phyloP scores from a whole-genome alignment of 345 rosid genomes.

The Noccaea bulbosa region DNA sequence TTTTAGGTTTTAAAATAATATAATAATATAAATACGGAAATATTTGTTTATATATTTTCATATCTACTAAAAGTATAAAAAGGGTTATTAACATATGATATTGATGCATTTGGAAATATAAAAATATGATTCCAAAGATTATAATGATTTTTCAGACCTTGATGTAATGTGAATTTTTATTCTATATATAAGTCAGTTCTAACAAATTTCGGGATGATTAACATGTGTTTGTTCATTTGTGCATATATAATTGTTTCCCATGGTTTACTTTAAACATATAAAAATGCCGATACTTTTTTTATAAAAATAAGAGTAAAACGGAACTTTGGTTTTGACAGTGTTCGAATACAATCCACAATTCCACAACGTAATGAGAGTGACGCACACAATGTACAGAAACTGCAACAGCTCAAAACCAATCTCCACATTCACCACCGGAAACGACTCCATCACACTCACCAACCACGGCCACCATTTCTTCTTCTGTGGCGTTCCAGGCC shows the following conservation, averaged over 20 bases:
- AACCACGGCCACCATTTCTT: slow-evolving; percentile 84
- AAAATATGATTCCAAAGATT: no score
- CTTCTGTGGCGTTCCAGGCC: slow-evolving; percentile 92
- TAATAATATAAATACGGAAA: no score
- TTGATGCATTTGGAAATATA: no score
- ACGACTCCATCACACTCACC: slow-evolving; percentile 77
- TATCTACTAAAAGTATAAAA: no score
- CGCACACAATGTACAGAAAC: slow-evolving; percentile 69
- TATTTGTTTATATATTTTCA: no score
- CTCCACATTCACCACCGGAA: slow-evolving; percentile 84
- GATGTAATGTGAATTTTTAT: no score
- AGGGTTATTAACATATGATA: no score
- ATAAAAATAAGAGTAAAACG: background rate
- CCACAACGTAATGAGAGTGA: slow-evolving; percentile 92
- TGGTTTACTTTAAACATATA: background rate
- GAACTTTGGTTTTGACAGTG: slow-evolving; percentile 45
- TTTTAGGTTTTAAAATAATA: background rate
- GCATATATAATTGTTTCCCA: no score
- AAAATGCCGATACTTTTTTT: background rate
- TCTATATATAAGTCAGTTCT: no score
- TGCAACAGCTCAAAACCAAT: slow-evolving; percentile 86
- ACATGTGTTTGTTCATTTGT: no score
- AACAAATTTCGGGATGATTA: no score
- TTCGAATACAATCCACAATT: slow-evolving; percentile 81
- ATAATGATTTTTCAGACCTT: no score